Evolutionary conservation across 371 early-diverging fungal genomes (phyloP).

Genomic region (Mortierella sp.): DNA sequence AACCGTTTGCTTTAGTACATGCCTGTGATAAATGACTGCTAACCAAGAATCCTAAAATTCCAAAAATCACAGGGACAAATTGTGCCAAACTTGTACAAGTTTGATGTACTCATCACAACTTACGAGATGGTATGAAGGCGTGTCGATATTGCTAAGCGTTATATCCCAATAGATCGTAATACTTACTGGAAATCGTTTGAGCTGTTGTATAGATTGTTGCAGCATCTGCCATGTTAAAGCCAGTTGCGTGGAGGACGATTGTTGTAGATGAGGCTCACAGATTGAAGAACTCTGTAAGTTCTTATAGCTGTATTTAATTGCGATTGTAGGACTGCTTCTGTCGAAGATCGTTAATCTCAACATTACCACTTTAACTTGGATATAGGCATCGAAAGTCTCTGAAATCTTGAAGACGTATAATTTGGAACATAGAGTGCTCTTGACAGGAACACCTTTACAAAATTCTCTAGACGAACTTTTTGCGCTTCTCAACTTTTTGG

Average conservation of each 20-base stretch:
- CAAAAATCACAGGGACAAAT: conserved; percentile 25
- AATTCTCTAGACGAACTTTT: conserved; percentile 94
- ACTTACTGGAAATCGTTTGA: no score
- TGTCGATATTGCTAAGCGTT: conserved; percentile 19
- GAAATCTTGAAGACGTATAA: conserved; percentile 75
- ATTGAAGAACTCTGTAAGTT: conserved; percentile 85
- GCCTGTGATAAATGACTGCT: not conserved
- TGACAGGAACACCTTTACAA: conserved; percentile 95
- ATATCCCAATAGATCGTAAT: no score
- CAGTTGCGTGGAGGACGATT: conserved; percentile 86
- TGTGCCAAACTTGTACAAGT: conserved; percentile 67
- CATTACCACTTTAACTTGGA: not conserved
- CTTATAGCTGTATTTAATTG: not conserved
- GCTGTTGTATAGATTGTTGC: conserved; percentile 60
- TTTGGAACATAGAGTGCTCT: conserved; percentile 81
- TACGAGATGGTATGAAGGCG: conserved; percentile 83
- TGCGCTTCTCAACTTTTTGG: conserved; percentile 93
- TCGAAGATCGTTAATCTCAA: not conserved
- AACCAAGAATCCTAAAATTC: not conserved
- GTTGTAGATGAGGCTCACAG: conserved; percentile 98
- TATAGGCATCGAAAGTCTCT: conserved; percentile 73
- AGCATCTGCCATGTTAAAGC: conserved; percentile 77
- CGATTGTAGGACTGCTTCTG: not conserved
- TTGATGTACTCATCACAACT: conserved; percentile 90
- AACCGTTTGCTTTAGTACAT: not conserved